These are phyloP conservation scores for Sanguinoderma infundibulare DNA, from an alignment of 1,284 basidiomycete species.

Conservation along the genomic window DNA sequence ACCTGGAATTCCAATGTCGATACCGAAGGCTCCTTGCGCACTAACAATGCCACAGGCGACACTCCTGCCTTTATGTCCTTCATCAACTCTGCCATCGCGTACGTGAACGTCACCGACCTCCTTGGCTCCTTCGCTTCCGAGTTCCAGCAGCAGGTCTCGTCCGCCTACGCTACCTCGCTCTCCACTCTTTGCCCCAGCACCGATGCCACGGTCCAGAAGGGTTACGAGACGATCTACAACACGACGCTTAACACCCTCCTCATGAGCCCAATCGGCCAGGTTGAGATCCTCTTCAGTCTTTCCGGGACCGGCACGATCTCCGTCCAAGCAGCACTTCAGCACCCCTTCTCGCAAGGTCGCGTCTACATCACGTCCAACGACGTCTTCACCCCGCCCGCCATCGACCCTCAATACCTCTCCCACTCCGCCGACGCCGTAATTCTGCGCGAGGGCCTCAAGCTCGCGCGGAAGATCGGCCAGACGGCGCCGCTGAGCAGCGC, in stretches of 20 bases:
- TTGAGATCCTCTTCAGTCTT: constrained; percentile 67
- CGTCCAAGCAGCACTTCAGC: constrained; percentile 72
- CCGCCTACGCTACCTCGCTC: constrained; percentile 39
- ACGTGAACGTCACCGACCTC: constrained; percentile 60
- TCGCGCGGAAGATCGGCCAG: constrained; percentile 49
- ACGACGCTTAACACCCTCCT: constrained; percentile 51
- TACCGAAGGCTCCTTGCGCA: constrained; percentile 41
- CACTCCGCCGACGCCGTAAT: constrained; percentile 58
- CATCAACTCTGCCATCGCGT: constrained; percentile 71
- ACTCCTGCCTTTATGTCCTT: constrained; percentile 56
- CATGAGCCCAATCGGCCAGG: constrained; percentile 49
- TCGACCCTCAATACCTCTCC: constrained; percentile 67
- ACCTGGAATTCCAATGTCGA: constrained; percentile 50
- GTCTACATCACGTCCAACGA: constrained; percentile 53
- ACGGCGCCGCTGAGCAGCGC: constrained; percentile 43
- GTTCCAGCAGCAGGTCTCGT: constrained; percentile 40
- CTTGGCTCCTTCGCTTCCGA: constrained; percentile 42
- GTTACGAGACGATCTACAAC: constrained; percentile 68
- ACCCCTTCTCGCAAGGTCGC: constrained; percentile 53
- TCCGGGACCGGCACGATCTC: constrained; percentile 49
- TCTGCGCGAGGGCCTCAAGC: constrained; percentile 60
- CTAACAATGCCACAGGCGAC: constrained; percentile 24
- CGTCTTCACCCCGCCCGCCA: constrained; percentile 57
- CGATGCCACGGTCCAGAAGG: constrained; percentile 54
- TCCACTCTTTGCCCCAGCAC: constrained; percentile 51